phyloP scores from a whole-genome alignment of 768 basidiomycete species.

The Rhodotorula graminis region DNA sequence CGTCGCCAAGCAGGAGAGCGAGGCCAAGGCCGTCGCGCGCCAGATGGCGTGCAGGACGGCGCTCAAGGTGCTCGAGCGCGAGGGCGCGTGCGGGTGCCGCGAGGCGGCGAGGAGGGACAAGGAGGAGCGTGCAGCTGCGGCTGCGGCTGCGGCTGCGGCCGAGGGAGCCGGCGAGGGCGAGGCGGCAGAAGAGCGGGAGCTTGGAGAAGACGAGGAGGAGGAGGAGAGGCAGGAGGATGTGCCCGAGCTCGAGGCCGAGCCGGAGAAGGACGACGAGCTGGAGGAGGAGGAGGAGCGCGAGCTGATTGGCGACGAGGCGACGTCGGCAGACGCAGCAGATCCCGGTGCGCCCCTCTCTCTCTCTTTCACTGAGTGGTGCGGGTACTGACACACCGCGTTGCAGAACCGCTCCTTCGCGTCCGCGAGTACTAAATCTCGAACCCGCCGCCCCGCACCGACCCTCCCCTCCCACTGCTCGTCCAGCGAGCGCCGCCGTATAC shows the following conservation, averaged over 20 bases:
- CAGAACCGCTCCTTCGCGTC: neutral
- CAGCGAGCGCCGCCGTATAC: too few species aligned
- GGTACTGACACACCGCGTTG: neutral
- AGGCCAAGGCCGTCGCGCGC: constrained; percentile 12
- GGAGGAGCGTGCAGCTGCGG: too few species aligned
- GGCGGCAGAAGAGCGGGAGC: too few species aligned
- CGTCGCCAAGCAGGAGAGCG: neutral
- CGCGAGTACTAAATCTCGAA: neutral
- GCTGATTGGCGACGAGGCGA: too few species aligned
- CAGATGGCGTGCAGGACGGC: constrained; percentile 25
- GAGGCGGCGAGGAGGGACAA: neutral
- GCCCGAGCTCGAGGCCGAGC: neutral
- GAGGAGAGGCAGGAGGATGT: too few species aligned
- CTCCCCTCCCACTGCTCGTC: neutral
- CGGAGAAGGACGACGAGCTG: neutral
- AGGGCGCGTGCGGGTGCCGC: neutral
- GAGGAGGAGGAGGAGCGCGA: neutral
- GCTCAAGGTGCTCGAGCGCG: neutral
- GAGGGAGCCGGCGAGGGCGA: too few species aligned
- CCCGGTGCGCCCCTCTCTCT: neutral
- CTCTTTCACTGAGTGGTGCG: neutral
- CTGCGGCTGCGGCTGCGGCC: too few species aligned
- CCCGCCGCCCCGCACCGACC: neutral
- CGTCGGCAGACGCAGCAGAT: neutral
- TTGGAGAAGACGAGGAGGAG: too few species aligned